Percentiles rank a stretch among this genome's conserved stretches.
Evolutionary conservation across 257 asterid genomes (phyloP).

Genomic region (Fraxinus pennsylvanica): DNA sequence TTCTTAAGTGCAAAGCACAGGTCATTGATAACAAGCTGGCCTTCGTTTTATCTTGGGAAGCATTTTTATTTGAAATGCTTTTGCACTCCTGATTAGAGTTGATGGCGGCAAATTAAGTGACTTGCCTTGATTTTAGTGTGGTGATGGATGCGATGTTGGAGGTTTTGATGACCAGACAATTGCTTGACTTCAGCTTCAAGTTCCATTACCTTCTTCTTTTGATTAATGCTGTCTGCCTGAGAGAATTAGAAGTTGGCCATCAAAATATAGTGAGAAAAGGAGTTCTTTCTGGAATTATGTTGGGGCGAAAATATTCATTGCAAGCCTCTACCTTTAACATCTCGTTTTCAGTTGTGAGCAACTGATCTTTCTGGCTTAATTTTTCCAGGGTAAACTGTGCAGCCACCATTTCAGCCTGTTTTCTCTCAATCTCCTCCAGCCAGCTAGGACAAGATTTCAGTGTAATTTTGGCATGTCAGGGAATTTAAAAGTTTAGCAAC

Average conservation of each 20-base stretch:
- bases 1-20: not conserved
- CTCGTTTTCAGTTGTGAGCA: slow-evolving; percentile 67
- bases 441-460: slow-evolving; percentile 52
- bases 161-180: slow-evolving; percentile 90
- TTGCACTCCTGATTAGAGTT: not conserved
- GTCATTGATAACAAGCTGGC: not conserved
- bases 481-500: slow-evolving; percentile 5
- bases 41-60: not conserved
- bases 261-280: slow-evolving; percentile 9
- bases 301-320: not conserved
- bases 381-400: slow-evolving; percentile 71
- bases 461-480: slow-evolving; percentile 17
- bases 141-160: slow-evolving; percentile 97
- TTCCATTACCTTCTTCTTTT: slow-evolving; percentile 67
- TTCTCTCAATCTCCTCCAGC: slow-evolving; percentile 92
- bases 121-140: slow-evolving; percentile 92
- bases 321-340: slow-evolving; percentile 64
- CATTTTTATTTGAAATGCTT: not conserved
- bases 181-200: slow-evolving; percentile 79
- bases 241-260: slow-evolving; percentile 16
- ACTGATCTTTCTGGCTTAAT: slow-evolving; percentile 60
- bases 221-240: slow-evolving; percentile 65
- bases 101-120: not conserved
- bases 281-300: slow-evolving; percentile 5
- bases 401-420: slow-evolving; percentile 88